A percentile compares a stretch with the other conserved stretches of the same genome.
Evolutionary conservation across 192 early-diverging fungal genomes (phyloP).

Genomic region (Phlyctochytrium bullatum): DNA sequence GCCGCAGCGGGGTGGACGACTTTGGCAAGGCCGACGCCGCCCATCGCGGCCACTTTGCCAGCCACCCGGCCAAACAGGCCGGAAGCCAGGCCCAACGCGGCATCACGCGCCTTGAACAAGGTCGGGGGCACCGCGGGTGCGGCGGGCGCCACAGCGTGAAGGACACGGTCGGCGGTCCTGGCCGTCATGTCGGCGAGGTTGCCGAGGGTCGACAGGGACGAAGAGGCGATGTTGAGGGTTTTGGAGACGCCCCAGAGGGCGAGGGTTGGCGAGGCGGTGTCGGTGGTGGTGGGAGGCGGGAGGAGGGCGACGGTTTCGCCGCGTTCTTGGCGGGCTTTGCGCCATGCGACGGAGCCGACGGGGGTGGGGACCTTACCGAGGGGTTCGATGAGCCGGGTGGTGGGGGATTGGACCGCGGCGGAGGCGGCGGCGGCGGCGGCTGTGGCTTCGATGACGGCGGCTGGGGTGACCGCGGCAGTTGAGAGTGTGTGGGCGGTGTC

Average conservation of each 20-base stretch:
- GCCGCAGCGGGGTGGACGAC: neutral
- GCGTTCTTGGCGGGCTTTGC: too few relatives aligned
- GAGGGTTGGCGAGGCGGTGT: neutral
- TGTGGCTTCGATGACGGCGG: neutral
- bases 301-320: neutral
- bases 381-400: too few relatives aligned
- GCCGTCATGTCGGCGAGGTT: neutral
- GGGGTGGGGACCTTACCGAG: too few relatives aligned
- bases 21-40: neutral
- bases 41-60: neutral
- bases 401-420: too few relatives aligned
- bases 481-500: neutral
- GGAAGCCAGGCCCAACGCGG: neutral
- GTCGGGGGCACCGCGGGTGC: neutral
- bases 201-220: neutral
- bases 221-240: neutral
- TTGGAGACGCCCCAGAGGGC: neutral
- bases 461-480: neutral
- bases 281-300: neutral
- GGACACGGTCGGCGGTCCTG: neutral
- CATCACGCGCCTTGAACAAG: neutral
- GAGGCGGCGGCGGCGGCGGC: neutral
- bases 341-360: too few relatives aligned
- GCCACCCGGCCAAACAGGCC: neutral
- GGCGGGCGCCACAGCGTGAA: neutral